Conservation (phyloP, 495 filamentous ascomycete species). For the Usnea hakonensis region DNA sequence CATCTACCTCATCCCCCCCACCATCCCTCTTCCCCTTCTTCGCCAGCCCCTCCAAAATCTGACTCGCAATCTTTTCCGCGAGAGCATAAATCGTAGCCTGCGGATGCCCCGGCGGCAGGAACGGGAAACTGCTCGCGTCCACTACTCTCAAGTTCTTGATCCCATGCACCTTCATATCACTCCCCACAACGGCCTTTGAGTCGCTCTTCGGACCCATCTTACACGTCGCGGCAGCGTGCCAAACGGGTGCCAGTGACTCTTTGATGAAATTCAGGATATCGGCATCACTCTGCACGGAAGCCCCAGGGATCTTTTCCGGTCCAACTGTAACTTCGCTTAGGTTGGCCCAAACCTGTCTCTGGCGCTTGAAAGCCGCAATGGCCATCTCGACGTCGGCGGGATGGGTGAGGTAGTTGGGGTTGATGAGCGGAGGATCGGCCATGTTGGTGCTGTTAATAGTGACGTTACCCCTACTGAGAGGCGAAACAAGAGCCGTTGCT, state of each 20-base stretch:
- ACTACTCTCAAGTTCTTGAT: slow-evolving; percentile 51
- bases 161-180: slow-evolving; percentile 46
- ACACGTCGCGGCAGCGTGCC: slow-evolving; percentile 45
- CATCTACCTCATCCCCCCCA: background rate
- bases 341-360: slow-evolving; percentile 33
- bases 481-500: slow-evolving; percentile 32
- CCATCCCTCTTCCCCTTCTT: background rate
- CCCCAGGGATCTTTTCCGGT: slow-evolving; percentile 46
- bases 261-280: slow-evolving; percentile 43
- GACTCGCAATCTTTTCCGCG: slow-evolving; percentile 51
- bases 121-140: slow-evolving; percentile 58
- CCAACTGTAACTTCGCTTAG: slow-evolving; percentile 37
- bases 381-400: slow-evolving; percentile 48
- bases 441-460: slow-evolving; percentile 39
- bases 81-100: slow-evolving; percentile 48
- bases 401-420: slow-evolving; percentile 48
- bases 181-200: slow-evolving; percentile 47
- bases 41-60: background rate
- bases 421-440: slow-evolving; percentile 44
- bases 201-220: slow-evolving; percentile 52
- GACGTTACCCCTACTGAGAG: slow-evolving; percentile 47
- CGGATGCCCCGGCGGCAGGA: slow-evolving; percentile 53
- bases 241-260: slow-evolving; percentile 40
- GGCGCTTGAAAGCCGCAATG: slow-evolving; percentile 46
- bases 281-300: slow-evolving; percentile 37